These are phyloP conservation scores for Coriaria nepalensis DNA, from an alignment of 306 rosid genomes.

Conservation along the genomic window DNA sequence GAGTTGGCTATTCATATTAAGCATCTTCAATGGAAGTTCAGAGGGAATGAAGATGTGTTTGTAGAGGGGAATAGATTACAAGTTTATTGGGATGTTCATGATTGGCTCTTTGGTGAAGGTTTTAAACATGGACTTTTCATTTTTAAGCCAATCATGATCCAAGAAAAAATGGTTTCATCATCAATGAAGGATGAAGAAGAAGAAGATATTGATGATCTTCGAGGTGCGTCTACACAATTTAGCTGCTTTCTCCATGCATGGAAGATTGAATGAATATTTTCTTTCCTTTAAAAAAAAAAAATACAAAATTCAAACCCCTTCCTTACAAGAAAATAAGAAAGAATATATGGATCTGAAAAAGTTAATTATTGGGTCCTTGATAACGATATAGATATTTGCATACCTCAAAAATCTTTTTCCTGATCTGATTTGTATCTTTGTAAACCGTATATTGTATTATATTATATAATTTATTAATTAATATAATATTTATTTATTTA, in stretches of 20 bases:
- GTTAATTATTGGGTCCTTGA: too few relatives aligned
- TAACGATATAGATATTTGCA: too few relatives aligned
- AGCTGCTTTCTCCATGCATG: constrained; percentile 77
- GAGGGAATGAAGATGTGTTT: constrained; percentile 61
- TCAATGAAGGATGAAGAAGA: constrained; percentile 8
- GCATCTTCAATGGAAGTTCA: constrained; percentile 91
- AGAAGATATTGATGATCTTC: constrained; percentile 16
- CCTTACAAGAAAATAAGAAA: too few relatives aligned
- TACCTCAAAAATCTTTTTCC: too few relatives aligned
- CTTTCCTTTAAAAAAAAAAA: too few relatives aligned
- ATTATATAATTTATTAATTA: too few relatives aligned
- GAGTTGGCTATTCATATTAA: constrained; percentile 51
- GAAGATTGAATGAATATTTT: constrained; percentile 37
- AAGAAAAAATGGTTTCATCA: constrained; percentile 19
- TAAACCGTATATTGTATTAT: too few relatives aligned
- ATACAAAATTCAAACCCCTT: too few relatives aligned
- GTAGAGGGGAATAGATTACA: constrained; percentile 50
- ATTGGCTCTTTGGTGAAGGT: constrained; percentile 79
- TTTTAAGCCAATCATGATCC: constrained; percentile 46
- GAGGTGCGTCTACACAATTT: constrained; percentile 37
- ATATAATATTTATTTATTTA: too few relatives aligned
- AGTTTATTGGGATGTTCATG: constrained; percentile 92
- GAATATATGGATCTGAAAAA: too few relatives aligned
- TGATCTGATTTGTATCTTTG: too few relatives aligned
- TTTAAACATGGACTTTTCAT: constrained; percentile 66